Evolutionary conservation across 805 yeast genomes (phyloP), one percentile per base, ranked within the genome.

Genomic region (Cyberlindnera meyerae): DNA sequence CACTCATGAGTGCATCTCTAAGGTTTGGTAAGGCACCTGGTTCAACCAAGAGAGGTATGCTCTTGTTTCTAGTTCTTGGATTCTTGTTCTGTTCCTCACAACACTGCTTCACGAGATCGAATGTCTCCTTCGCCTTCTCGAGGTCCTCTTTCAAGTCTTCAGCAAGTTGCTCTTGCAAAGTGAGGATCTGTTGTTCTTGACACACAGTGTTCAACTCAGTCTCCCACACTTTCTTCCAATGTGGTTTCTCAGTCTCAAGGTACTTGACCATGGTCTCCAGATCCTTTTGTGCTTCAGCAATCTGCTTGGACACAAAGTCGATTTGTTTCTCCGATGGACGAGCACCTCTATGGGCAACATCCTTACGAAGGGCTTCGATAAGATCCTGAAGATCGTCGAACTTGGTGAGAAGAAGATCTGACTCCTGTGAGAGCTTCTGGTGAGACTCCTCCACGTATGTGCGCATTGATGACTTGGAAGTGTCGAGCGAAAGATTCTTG

Each of bases 191-290:
- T 58, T 93, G 97, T 53, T 89, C 97, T 52, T 87, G 95, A 46
- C 95, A 82, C 11, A 93, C 90, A 25, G 81, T 80, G 43, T 87
- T 93, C 38, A 93, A 70, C 54, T 88, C 96, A 5, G 80, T 66
- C 55, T 89, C 96, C 97, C 98, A 90, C 8, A 86, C 80, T 47
- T 75, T 75, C 54, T 85, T 84, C 96, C 97, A 88, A 22, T 76
- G 77, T 6, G 88, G 80, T 46, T 83, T 83, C 54, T 88, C 97
- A 5, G 66, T 65, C 1, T 60, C 51, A 27, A 93, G 79, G 51
- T 75, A 87, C 5, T 61, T 62, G n/a, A 71, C 68, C 71, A 88
- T 72, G 2, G 59, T 59, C 1, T 58, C 58, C 29, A 90, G 66
- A 13, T 72, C 71, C 0, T 50, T 32, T 37, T 73, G 71, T 0